Conservation (phyloP, 2,329 filamentous ascomycete species). For the Pseudogymnoascus sp. region DNA sequence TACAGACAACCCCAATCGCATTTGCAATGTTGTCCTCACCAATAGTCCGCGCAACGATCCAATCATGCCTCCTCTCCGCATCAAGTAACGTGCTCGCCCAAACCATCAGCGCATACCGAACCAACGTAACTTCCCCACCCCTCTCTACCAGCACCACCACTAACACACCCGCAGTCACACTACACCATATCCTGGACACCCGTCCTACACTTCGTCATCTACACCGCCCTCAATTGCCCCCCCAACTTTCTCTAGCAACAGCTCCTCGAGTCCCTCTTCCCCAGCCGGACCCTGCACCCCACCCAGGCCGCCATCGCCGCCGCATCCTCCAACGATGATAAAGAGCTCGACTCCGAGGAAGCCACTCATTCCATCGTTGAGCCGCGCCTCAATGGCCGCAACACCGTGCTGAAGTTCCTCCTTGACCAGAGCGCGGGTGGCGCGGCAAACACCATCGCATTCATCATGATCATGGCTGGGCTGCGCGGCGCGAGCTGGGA, state of each 20-base stretch:
- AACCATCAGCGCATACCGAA: slow-evolving; percentile 52
- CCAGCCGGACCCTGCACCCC: slow-evolving; percentile 46
- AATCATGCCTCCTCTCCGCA: slow-evolving; percentile 56
- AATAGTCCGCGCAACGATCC: slow-evolving; percentile 51
- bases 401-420: slow-evolving; percentile 57
- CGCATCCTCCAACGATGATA: slow-evolving; percentile 34
- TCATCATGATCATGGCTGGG: slow-evolving; percentile 45
- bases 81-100: slow-evolving; percentile 69
- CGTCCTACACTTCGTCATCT: slow-evolving; percentile 69
- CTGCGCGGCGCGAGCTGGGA: slow-evolving; percentile 33
- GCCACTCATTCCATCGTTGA: slow-evolving; percentile 36
- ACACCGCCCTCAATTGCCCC: slow-evolving; percentile 63
- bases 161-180: slow-evolving; percentile 22
- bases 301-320: slow-evolving; percentile 32
- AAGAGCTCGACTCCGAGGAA: slow-evolving; percentile 33
- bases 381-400: slow-evolving; percentile 48
- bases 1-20: slow-evolving; percentile 11
- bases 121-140: slow-evolving; percentile 39
- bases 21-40: slow-evolving; percentile 30
- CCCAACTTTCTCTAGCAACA: slow-evolving; percentile 84
- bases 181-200: slow-evolving; percentile 57
- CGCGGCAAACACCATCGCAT: slow-evolving; percentile 54
- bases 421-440: slow-evolving; percentile 64
- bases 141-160: not conserved
- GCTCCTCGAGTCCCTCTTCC: slow-evolving; percentile 66